Percentiles rank a stretch among this genome's conserved stretches.
Conservation (phyloP, 768 basidiomycete genomes). For the Panaeolus papilionaceus region DNA sequence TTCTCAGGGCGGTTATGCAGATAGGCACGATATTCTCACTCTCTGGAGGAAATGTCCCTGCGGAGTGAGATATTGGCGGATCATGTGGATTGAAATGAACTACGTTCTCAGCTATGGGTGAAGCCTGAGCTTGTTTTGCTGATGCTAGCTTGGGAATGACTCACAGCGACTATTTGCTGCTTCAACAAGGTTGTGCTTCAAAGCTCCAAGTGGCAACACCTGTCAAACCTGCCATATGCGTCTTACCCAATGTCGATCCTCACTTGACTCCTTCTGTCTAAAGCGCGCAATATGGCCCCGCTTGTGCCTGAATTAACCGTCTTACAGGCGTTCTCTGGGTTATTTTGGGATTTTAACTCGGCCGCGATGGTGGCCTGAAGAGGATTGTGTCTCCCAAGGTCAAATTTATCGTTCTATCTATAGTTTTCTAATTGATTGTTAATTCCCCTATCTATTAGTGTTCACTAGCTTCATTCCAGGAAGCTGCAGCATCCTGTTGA, state of each 20-base stretch:
- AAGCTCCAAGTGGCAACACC: too few relatives aligned
- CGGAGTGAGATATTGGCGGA: background rate
- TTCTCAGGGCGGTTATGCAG: background rate
- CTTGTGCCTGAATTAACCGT: background rate
- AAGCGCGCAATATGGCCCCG: background rate
- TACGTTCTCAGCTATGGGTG: background rate
- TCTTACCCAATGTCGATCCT: background rate
- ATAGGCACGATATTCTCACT: background rate
- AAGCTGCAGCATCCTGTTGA: background rate
- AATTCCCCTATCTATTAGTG: background rate
- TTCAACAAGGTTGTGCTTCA: too few relatives aligned
- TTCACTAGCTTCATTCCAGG: background rate
- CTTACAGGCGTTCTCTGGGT: background rate
- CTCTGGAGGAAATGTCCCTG: background rate
- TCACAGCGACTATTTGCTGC: background rate
- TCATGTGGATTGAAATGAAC: constrained; percentile 6
- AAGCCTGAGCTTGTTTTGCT: background rate
- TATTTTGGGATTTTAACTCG: background rate
- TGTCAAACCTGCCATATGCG: background rate
- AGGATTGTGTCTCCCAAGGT: background rate
- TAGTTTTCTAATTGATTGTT: background rate
- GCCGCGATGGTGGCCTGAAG: background rate
- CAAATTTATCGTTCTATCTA: background rate
- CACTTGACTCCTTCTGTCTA: background rate
- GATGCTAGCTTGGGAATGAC: background rate